These are phyloP conservation scores for Umbilicaria muhlenbergii DNA, from an alignment of 495 filamentous ascomycete genomes.

Conservation along the genomic window DNA sequence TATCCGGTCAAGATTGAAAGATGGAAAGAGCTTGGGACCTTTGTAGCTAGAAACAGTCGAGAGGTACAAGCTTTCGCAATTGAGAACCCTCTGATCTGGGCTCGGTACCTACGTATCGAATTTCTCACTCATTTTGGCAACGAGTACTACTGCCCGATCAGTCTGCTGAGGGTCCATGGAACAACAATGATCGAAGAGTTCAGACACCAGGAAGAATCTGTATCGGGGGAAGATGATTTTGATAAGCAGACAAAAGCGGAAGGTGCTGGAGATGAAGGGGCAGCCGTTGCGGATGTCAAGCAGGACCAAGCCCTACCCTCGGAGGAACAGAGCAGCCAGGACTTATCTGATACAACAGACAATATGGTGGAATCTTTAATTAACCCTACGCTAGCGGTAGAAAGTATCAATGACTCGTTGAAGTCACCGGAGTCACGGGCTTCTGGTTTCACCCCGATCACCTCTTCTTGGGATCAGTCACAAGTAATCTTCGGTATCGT, in stretches of 20 bases:
- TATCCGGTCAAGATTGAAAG: slow-evolving; percentile 86
- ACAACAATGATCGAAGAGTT: slow-evolving; percentile 94
- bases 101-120: slow-evolving; percentile 80
- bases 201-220: slow-evolving; percentile 56
- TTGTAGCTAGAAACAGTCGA: slow-evolving; percentile 77
- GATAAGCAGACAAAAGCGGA: slow-evolving; percentile 22
- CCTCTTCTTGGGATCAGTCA: too few relatives aligned
- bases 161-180: slow-evolving; percentile 79
- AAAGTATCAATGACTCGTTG: too few relatives aligned
- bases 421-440: too few relatives aligned
- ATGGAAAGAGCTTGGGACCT: slow-evolving; percentile 80
- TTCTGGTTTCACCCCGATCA: too few relatives aligned
- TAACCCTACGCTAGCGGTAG: too few relatives aligned
- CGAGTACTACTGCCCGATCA: slow-evolving; percentile 91
- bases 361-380: background rate
- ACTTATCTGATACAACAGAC: background rate
- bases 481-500: too few relatives aligned
- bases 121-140: slow-evolving; percentile 88
- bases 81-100: slow-evolving; percentile 89
- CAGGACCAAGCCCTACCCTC: slow-evolving; percentile 4
- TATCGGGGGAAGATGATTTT: slow-evolving; percentile 40
- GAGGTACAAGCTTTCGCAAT: slow-evolving; percentile 89
- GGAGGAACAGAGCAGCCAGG: slow-evolving; percentile 6
- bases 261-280: slow-evolving; percentile 24
- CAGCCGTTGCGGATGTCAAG: background rate